These are phyloP conservation scores for Phallus indusiatus DNA, from an alignment of 768 basidiomycete species.

Conservation along the genomic window DNA sequence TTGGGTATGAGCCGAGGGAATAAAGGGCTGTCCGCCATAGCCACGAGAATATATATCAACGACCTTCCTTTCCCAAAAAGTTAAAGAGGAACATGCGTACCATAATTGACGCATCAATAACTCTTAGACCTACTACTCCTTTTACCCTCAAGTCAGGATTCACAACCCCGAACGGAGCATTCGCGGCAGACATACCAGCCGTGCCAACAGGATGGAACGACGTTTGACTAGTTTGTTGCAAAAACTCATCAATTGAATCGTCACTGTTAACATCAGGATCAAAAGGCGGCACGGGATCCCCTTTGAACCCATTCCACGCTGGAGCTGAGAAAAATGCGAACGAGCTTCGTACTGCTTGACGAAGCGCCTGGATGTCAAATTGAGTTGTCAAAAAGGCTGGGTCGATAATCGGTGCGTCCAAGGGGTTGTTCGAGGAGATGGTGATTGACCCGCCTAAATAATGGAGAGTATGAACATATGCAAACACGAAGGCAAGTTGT, in stretches of 20 bases:
- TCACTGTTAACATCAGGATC: conserved; percentile 14
- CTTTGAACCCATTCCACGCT: conserved; percentile 19
- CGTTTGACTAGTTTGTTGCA: conserved; percentile 17
- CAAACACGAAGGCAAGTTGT: background rate
- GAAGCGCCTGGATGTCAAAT: conserved; percentile 25
- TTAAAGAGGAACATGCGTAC: conserved; percentile 18
- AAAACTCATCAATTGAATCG: conserved; percentile 18
- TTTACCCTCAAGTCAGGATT: conserved; percentile 31
- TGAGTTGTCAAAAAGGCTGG: conserved; percentile 31
- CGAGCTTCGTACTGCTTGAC: conserved; percentile 19
- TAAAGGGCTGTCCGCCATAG: conserved; percentile 6
- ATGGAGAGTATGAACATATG: background rate
- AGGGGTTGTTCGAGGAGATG: conserved; percentile 35
- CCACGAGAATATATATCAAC: background rate
- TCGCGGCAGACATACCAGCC: conserved; percentile 22
- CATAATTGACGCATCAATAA: conserved; percentile 32
- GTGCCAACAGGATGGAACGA: conserved; percentile 27
- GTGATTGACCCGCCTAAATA: conserved; percentile 27
- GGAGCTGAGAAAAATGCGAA: conserved; percentile 19
- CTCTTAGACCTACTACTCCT: conserved; percentile 26
- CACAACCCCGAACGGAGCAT: conserved; percentile 25
- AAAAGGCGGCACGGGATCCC: too few relatives aligned
- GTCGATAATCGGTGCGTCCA: conserved; percentile 39
- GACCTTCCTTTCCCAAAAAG: background rate
- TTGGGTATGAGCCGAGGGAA: conserved; percentile 11